These are phyloP conservation scores for Aspergillus steynii DNA, from an alignment of 495 filamentous ascomycete genomes.

Conservation along the genomic window DNA sequence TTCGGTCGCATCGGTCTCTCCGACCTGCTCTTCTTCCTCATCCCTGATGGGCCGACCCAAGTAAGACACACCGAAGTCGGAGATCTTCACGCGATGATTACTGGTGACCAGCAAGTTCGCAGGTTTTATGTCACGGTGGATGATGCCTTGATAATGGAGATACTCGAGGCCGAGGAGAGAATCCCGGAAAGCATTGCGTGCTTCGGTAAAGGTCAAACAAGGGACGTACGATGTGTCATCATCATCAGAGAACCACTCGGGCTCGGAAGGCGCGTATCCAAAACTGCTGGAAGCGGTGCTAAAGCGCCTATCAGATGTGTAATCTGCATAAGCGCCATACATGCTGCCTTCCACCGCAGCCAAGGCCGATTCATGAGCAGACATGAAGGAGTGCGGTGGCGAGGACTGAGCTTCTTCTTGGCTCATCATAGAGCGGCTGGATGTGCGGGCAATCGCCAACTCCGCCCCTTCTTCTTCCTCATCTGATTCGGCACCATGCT, in stretches of 20 bases:
- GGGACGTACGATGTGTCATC: constrained; percentile 90
- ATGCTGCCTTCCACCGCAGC: constrained; percentile 71
- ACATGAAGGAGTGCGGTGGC: constrained; percentile 43
- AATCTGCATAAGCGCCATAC: constrained; percentile 70
- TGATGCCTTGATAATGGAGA: constrained; percentile 93
- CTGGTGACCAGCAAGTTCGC: constrained; percentile 91
- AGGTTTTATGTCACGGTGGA: constrained; percentile 98
- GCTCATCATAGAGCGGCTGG: constrained; percentile 34
- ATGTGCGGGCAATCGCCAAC: constrained; percentile 33
- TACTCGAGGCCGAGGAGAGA: constrained; percentile 94
- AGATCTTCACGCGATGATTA: constrained; percentile 91
- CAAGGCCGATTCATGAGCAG: constrained; percentile 47
- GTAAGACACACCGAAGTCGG: constrained; percentile 99
- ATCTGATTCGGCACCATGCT: constrained; percentile 71
- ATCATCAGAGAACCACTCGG: constrained; percentile 52
- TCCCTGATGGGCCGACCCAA: constrained; percentile 81
- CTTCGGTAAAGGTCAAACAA: constrained; percentile 80
- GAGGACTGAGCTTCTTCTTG: constrained; percentile 37
- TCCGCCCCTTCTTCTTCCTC: constrained; percentile 48
- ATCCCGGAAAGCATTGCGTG: constrained; percentile 87
- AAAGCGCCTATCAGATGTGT: constrained; percentile 46
- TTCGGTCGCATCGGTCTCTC: constrained; percentile 79
- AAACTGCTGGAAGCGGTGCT: constrained; percentile 51
- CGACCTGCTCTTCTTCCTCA: constrained; percentile 74
- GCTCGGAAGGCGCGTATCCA: constrained; percentile 58